Conservation (phyloP, 345 rosid genomes). For the Durio zibethinus region DNA sequence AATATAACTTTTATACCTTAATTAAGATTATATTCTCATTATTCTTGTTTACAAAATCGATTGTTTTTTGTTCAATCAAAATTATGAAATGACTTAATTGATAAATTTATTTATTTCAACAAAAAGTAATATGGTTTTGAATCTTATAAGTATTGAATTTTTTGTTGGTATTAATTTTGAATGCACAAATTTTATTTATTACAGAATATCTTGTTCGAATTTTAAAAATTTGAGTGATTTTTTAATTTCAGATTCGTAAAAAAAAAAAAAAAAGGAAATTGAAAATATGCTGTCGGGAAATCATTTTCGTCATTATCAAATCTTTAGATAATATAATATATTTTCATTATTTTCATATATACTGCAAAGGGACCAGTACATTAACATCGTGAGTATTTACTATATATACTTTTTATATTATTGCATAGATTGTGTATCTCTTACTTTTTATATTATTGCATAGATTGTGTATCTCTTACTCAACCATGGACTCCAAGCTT, state of each 20-base stretch:
- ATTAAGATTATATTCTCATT: neutral
- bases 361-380: neutral
- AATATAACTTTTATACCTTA: neutral
- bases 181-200: too few species aligned
- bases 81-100: too few species aligned
- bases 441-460: neutral
- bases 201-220: too few species aligned
- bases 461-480: neutral
- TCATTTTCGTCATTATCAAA: neutral
- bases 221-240: too few species aligned
- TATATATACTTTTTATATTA: neutral
- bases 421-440: neutral
- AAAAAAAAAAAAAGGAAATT: neutral
- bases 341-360: neutral
- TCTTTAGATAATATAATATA: neutral
- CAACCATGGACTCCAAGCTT: neutral
- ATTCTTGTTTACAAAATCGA: too few species aligned
- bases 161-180: too few species aligned
- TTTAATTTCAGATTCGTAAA: too few species aligned
- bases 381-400: neutral
- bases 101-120: too few species aligned
- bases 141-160: too few species aligned
- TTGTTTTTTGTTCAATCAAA: conserved; percentile 23
- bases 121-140: neutral
- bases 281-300: neutral